Percentiles rank a stretch among this genome's conserved stretches.
Conservation (phyloP, 208 protist species). For the Jaenimonas drosophilae region DNA sequence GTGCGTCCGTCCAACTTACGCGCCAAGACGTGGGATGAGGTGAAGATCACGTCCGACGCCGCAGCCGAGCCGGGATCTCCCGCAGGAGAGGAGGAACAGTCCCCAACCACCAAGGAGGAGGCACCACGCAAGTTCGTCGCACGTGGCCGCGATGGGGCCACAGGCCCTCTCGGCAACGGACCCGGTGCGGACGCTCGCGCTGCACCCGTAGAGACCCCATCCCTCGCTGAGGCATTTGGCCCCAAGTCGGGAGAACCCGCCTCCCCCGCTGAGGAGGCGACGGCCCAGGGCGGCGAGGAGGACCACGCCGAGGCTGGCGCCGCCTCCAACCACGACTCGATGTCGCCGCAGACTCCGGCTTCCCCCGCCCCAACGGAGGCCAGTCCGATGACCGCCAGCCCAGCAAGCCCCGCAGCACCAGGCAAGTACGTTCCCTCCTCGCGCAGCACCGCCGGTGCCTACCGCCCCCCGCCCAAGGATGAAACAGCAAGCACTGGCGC, state of each 20-base stretch:
- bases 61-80: background rate
- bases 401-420: too few relatives aligned
- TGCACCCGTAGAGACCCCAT: too few relatives aligned
- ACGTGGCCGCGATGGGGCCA: background rate
- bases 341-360: background rate
- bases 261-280: background rate
- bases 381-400: too few relatives aligned
- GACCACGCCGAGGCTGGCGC: too few relatives aligned
- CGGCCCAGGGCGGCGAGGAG: too few relatives aligned
- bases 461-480: background rate
- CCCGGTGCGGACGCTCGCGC: background rate
- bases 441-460: background rate
- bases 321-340: too few relatives aligned
- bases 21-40: conserved; percentile 1
- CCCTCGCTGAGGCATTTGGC: background rate
- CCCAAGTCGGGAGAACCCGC: background rate
- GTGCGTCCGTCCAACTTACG: background rate
- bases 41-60: too few relatives aligned
- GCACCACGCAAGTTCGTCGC: background rate
- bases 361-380: background rate
- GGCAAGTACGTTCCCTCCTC: background rate
- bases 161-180: background rate
- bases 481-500: background rate
- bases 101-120: background rate
- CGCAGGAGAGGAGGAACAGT: background rate